Conservation (phyloP, 2,329 filamentous ascomycete genomes). For the Pseudocercospora fijiensis region DNA sequence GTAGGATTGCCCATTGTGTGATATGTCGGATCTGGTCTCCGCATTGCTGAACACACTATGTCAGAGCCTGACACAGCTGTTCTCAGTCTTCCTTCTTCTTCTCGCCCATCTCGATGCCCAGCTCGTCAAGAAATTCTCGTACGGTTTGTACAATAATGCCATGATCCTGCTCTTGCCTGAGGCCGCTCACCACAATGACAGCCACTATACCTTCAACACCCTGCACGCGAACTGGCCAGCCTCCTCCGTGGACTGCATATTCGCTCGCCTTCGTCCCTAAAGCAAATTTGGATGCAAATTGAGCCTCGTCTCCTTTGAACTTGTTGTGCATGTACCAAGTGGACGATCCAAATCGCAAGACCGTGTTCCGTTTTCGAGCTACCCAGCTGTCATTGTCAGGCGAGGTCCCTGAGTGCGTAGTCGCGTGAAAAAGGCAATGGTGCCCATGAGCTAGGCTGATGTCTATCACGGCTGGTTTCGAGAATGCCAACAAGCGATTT, state of each 20-base stretch:
- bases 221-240: slow-evolving; percentile 67
- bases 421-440: slow-evolving; percentile 64
- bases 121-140: slow-evolving; percentile 50
- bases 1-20: background rate
- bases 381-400: slow-evolving; percentile 62
- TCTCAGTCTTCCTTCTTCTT: slow-evolving; percentile 41
- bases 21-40: background rate
- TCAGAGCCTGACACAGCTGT: too few species aligned
- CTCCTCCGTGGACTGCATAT: slow-evolving; percentile 78
- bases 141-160: slow-evolving; percentile 70
- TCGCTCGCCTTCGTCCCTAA: slow-evolving; percentile 56
- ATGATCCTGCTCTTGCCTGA: slow-evolving; percentile 77
- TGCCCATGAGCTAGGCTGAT: slow-evolving; percentile 59
- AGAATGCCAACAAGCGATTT: slow-evolving; percentile 58
- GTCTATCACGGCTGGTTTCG: slow-evolving; percentile 60
- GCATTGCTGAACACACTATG: background rate
- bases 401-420: slow-evolving; percentile 63
- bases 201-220: slow-evolving; percentile 75
- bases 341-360: slow-evolving; percentile 67
- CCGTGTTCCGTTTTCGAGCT: slow-evolving; percentile 67
- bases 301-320: slow-evolving; percentile 61
- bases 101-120: slow-evolving; percentile 36
- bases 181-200: slow-evolving; percentile 71
- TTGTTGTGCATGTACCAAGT: slow-evolving; percentile 72
- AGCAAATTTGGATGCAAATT: slow-evolving; percentile 65